Conservation (phyloP, 2,329 filamentous ascomycete species). For the Neophaeococcomyces aloes region DNA sequence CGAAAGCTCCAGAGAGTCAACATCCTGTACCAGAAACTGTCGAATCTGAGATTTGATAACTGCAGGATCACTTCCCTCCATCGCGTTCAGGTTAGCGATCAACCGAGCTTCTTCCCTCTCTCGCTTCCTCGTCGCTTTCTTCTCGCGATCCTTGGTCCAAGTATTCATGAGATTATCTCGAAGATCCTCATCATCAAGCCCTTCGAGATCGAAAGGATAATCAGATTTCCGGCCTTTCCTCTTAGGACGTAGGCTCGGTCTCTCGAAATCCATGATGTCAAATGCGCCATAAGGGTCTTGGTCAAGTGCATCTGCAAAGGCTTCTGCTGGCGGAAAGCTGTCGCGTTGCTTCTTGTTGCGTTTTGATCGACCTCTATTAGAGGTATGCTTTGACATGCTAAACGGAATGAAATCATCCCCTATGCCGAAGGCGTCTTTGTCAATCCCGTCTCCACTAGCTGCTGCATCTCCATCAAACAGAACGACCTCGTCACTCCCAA, state of each 20-base stretch:
- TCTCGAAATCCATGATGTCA: constrained; percentile 75
- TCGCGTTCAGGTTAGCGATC: constrained; percentile 53
- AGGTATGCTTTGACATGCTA: constrained; percentile 17
- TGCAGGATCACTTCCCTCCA: constrained; percentile 44
- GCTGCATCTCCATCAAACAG: constrained; percentile 41
- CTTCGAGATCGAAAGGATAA: constrained; percentile 44
- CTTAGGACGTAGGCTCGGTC: constrained; percentile 56
- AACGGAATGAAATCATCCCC: constrained; percentile 17
- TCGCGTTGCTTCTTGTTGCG: constrained; percentile 23
- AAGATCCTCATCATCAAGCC: constrained; percentile 50
- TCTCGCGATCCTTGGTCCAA: constrained; percentile 58
- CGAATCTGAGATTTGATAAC: constrained; percentile 62
- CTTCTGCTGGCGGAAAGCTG: constrained; percentile 44
- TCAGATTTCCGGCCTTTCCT: constrained; percentile 51
- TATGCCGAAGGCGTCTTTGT: constrained; percentile 18
- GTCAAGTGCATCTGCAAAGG: constrained; percentile 50
- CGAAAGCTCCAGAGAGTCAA: constrained; percentile 52
- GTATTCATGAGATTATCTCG: constrained; percentile 48
- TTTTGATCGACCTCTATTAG: constrained; percentile 19
- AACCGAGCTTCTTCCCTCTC: constrained; percentile 59
- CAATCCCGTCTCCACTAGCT: constrained; percentile 23
- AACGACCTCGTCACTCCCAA: constrained; percentile 49
- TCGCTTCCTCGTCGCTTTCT: constrained; percentile 60
- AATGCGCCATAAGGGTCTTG: constrained; percentile 56
- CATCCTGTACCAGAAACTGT: constrained; percentile 19